Base-by-base conservation (phyloP, 805 yeast species). In the Cyberlindnera bimundalis region DNA sequence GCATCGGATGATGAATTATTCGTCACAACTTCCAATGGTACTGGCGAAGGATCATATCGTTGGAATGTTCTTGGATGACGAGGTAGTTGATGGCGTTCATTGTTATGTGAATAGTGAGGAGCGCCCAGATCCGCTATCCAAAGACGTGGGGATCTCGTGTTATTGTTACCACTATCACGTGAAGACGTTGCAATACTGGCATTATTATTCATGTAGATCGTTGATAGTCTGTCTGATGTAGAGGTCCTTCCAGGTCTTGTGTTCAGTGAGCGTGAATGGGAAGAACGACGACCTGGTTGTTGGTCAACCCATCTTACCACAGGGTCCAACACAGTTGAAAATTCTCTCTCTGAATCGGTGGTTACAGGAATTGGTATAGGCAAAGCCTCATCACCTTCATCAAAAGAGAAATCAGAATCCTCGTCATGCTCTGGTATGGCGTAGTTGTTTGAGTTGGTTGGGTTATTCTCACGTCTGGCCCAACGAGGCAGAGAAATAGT, bases 301-400 rank as follows among this genome's bases (percentile, higher is more conserved):
- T 37, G 32, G n/a, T 26, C 36, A 9, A 32, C 36, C 36, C 41
- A 32, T 32, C 35, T 27, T 17, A 37, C 36, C 8, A 14, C 35
- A 4, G 30, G 20, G 7, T 37, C 40, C 3, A 19, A 5, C 16
- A n/a, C 6, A 9, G 28, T 8, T 7, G 28, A 12, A 6, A n/a
- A 26, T 7, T 6, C 6, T 26, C 28, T n/a, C 28, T 10, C n/a
- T 26, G 28, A 6, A 8, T n/a, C 15, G 4, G 21, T 13, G 9
- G 25, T 17, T 3, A 23, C 14, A 8, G 20, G 6, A 3, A 13
- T n/a, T 18, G 15, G 25, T 4, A 23, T n/a, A 3, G 28, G 13
- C 6, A 27, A 13, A 2, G 21, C 37, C 11, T 27, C 31, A 19
- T 34, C 37, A 9, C 31, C 31, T 6, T 34, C 37, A 4, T 34